Base-by-base conservation (phyloP, 345 rosid genomes). In the Bretschneidera sinensis region DNA sequence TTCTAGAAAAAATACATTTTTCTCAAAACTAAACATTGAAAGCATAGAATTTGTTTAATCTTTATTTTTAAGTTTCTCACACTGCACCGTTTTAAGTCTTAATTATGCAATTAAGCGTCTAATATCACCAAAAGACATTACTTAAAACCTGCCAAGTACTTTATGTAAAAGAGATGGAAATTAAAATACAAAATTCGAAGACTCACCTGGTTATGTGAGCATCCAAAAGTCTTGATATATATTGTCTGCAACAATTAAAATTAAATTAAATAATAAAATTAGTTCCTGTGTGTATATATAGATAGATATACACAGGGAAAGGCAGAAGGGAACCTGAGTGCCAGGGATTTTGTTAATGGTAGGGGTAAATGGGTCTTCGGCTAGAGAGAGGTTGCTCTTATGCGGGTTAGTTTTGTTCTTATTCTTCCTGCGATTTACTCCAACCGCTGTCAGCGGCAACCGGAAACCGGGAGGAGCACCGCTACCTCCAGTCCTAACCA, bases 191-290 rank as follows among this genome's bases (percentile, higher is more conserved):
- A 28, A 28, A 3, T 28, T 28, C 8, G 33, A 2, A 15, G 34
- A 73, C 85, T 81, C 71, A 81, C 96, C 92, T 83, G 89, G 65
- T 89, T 89, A 77, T 92, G 98, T 0, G 98, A 92, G 79, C 98
- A 92, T 61, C 98, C 98, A 67, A 92, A 92, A 6, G 98, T 89
- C 86, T 86, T 92, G 66, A 89, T 68, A 75, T 81, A 86, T 53
- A 89, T 86, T 0, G 81, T 83, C 95, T 88, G 81, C 63, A 63
- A 63, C 0, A 59, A 43, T n/a, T 34, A 64, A 70, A 51, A 14
- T 21, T 34, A 22, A 62, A 48, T 14, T 19, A 48, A 9, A 43
- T 55, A 9, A 9, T 56, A 62, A 58, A 51, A 15, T 14, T 58
- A 66, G 6, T 17, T 7, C 28, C 24, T 19, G 52, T 54, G 11